A percentile compares a stretch with the other conserved stretches of the same genome.
Conservation (phyloP, 208 protist genomes). For the Vickermania ingenoplastis region DNA sequence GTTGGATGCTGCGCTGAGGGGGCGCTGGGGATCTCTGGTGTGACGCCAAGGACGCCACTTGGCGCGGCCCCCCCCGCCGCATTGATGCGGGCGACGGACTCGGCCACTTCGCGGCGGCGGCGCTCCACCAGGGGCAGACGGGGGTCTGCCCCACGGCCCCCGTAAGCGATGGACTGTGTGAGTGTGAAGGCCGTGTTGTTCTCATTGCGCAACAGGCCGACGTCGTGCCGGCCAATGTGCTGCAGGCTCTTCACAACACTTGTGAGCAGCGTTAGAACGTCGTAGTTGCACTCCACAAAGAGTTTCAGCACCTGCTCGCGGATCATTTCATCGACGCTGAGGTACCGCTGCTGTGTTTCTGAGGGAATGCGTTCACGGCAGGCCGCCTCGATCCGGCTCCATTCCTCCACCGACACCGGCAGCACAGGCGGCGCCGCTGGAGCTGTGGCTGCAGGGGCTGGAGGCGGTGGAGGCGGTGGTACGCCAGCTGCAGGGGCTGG, state of each 20-base stretch:
- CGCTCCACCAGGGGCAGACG: conserved; percentile 23
- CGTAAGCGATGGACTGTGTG: conserved; percentile 59
- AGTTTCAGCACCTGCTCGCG: conserved; percentile 57
- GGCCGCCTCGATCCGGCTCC: conserved; percentile 31
- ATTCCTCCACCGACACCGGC: conserved; percentile 13
- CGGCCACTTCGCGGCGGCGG: conserved; percentile 32
- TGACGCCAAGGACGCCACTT: not conserved
- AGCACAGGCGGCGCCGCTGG: conserved; percentile 8
- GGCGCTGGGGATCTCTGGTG: not conserved
- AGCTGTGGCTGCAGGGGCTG: conserved; percentile 1
- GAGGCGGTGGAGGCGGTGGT: conserved; percentile 4
- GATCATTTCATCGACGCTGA: conserved; percentile 60
- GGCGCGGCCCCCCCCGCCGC: conserved; percentile 13
- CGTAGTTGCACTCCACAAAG: conserved; percentile 69
- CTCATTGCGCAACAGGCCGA: conserved; percentile 73
- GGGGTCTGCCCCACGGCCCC: conserved; percentile 11
- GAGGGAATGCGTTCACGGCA: conserved; percentile 28
- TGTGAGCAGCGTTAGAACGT: conserved; percentile 47
- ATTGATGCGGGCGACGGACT: conserved; percentile 54
- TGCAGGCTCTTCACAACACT: conserved; percentile 62
- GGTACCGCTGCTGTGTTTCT: conserved; percentile 45
- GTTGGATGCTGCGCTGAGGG: not conserved
- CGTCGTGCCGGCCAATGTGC: conserved; percentile 69
- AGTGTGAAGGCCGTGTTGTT: conserved; percentile 71
- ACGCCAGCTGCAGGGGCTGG: not conserved